Evolutionary conservation across 345 rosid species (phyloP).

Genomic region (Salix caprea): DNA sequence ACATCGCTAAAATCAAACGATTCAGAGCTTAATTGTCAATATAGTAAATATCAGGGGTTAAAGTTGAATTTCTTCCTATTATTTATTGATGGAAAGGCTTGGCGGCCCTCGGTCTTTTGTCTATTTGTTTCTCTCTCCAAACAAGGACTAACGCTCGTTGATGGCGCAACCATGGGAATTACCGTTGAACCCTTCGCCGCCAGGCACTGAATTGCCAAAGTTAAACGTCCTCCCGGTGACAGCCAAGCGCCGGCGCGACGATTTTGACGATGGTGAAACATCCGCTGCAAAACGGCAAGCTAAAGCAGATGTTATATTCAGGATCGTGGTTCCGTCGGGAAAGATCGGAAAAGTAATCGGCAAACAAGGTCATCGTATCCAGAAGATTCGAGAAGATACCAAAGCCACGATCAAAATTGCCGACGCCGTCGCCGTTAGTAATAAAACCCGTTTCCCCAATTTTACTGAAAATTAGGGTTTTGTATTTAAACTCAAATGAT

Average conservation of each 20-base stretch:
- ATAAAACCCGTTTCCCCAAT: no score
- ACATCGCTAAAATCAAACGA: no score
- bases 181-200: slow-evolving; percentile 5
- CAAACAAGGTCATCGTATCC: slow-evolving; percentile 55
- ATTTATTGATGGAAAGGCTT: no score
- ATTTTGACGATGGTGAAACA: slow-evolving; percentile 6
- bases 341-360: slow-evolving; percentile 76
- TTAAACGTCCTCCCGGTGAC: background rate
- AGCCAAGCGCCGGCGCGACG: slow-evolving; percentile 49
- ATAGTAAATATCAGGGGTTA: no score
- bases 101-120: no score
- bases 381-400: slow-evolving; percentile 69
- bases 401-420: slow-evolving; percentile 66
- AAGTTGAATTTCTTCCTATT: no score
- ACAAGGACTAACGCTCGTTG: background rate
- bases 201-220: background rate
- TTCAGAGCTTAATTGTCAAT: no score
- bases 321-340: slow-evolving; percentile 55
- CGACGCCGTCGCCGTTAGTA: slow-evolving; percentile 49
- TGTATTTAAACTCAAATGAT: background rate
- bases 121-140: background rate
- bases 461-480: slow-evolving; percentile 1
- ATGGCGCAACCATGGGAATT: slow-evolving; percentile 30
- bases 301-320: slow-evolving; percentile 45
- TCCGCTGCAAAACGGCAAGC: slow-evolving; percentile 41